Evolutionary conservation across 2,329 filamentous ascomycete genomes (phyloP).

Genomic region (Fusarium setosum): DNA sequence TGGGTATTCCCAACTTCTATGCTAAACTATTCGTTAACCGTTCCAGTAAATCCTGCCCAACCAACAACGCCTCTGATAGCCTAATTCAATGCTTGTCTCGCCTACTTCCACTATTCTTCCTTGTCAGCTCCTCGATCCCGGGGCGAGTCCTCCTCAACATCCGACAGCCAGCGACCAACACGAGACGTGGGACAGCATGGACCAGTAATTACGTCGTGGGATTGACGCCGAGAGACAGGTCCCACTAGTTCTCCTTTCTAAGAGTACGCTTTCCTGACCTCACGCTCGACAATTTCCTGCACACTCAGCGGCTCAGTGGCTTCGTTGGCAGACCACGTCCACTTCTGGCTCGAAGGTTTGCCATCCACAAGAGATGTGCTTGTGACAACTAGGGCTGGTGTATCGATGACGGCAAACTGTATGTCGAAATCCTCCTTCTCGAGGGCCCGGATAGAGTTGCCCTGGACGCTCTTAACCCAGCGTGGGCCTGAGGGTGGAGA

Average conservation of each 20-base stretch:
- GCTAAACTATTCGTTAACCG: background rate
- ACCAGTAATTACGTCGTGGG: too few relatives aligned
- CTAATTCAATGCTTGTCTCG: too few relatives aligned
- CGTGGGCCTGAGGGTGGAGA: constrained; percentile 4
- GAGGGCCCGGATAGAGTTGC: constrained; percentile 46
- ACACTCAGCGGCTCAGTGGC: constrained; percentile 30
- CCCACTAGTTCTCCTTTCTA: constrained; percentile 18
- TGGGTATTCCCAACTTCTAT: background rate
- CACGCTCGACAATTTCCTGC: constrained; percentile 37
- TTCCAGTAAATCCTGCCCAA: too few relatives aligned
- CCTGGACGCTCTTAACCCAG: constrained; percentile 48
- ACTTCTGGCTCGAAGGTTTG: constrained; percentile 33
- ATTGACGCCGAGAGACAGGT: background rate
- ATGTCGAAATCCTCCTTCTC: constrained; percentile 46
- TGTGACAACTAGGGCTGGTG: constrained; percentile 36
- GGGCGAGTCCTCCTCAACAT: too few relatives aligned
- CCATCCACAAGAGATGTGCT: constrained; percentile 31
- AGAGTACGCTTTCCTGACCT: constrained; percentile 26
- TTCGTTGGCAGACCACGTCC: constrained; percentile 45
- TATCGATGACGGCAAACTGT: constrained; percentile 44
- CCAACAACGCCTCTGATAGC: too few relatives aligned
- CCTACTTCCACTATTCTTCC: too few relatives aligned
- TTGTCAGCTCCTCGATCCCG: too few relatives aligned
- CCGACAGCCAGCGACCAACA: too few relatives aligned
- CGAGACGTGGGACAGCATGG: too few relatives aligned